These are phyloP conservation scores for Candida maesae DNA, from an alignment of 805 yeast species.

Conservation along the genomic window DNA sequence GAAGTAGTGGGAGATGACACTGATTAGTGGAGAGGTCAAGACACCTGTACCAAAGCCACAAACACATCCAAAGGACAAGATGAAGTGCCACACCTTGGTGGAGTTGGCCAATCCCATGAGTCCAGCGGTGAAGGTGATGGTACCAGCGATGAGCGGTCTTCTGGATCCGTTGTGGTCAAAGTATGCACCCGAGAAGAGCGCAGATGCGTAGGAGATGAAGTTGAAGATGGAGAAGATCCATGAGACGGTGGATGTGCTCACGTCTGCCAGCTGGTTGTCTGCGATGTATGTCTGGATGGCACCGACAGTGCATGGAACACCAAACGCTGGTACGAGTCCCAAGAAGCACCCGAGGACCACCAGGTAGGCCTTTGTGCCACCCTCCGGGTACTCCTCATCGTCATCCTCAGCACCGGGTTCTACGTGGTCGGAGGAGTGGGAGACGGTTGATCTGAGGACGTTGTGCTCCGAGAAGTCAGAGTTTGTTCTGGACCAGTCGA, in stretches of 20 bases:
- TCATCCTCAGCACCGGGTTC: conserved; percentile 13
- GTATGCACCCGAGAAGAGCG: conserved; percentile 52
- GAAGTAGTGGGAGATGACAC: conserved; percentile 68
- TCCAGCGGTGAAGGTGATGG: conserved; percentile 46
- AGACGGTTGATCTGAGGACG: conserved; percentile 1
- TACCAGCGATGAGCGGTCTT: conserved; percentile 41
- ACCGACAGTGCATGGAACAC: conserved; percentile 59
- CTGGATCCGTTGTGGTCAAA: conserved; percentile 61
- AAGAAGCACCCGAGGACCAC: conserved; percentile 59
- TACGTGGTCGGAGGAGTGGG: not conserved
- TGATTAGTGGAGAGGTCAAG: conserved; percentile 56
- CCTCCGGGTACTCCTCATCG: conserved; percentile 44
- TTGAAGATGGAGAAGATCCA: conserved; percentile 68
- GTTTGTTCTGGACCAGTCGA: conserved; percentile 14
- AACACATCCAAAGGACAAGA: conserved; percentile 53
- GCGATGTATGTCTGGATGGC: conserved; percentile 62
- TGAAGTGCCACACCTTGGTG: conserved; percentile 52
- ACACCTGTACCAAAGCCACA: conserved; percentile 59
- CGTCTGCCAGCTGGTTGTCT: conserved; percentile 46
- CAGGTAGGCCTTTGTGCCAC: conserved; percentile 53
- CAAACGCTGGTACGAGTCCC: conserved; percentile 57
- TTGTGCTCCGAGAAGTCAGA: conserved; percentile 8
- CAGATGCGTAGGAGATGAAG: conserved; percentile 48
- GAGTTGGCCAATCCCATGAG: conserved; percentile 56
- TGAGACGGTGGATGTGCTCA: conserved; percentile 48